Conservation (phyloP, 2,329 filamentous ascomycete genomes). For the Penicillium crustosum region DNA sequence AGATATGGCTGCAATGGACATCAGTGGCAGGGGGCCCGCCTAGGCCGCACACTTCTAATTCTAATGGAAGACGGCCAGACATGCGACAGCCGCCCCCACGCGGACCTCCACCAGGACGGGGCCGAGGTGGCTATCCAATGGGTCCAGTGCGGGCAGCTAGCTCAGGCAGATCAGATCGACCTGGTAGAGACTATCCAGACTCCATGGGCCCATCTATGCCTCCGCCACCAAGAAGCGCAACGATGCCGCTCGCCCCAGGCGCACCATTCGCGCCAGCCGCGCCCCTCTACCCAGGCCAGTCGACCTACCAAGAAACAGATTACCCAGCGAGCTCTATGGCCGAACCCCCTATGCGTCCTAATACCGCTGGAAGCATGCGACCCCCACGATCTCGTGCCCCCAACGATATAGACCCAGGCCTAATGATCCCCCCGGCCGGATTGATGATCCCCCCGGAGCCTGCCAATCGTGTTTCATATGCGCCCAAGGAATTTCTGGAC, state of each 20-base stretch:
- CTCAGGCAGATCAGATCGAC: constrained; percentile 23
- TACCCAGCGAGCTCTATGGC: constrained; percentile 16
- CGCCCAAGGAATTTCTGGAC: constrained; percentile 47
- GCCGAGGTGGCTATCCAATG: constrained; percentile 26
- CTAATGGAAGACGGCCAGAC: constrained; percentile 34
- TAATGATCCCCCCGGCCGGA: constrained; percentile 15
- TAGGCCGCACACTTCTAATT: constrained; percentile 43
- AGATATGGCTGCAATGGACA: constrained; percentile 42
- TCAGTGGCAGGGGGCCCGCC: constrained; percentile 32
- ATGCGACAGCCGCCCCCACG: constrained; percentile 28
- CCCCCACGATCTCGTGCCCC: constrained; percentile 25
- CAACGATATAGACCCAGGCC: constrained; percentile 23
- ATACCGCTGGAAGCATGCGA: constrained; percentile 27
- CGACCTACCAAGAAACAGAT: constrained; percentile 34
- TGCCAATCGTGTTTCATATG: constrained; percentile 23
- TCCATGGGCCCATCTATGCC: constrained; percentile 30
- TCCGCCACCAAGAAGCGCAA: constrained; percentile 38
- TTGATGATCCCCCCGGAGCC: constrained; percentile 25
- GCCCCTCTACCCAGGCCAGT: constrained; percentile 35
- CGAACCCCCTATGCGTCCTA: constrained; percentile 27
- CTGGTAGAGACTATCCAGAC: constrained; percentile 31
- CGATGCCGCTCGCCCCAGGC: constrained; percentile 33
- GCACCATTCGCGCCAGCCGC: constrained; percentile 14
- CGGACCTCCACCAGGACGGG: constrained; percentile 25
- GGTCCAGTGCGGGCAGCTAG: constrained; percentile 30